Percentiles rank a stretch among this genome's conserved stretches.
Evolutionary conservation across 176 grass and related monocot genomes (phyloP).

Genomic region (Chrysopogon serrulatus): DNA sequence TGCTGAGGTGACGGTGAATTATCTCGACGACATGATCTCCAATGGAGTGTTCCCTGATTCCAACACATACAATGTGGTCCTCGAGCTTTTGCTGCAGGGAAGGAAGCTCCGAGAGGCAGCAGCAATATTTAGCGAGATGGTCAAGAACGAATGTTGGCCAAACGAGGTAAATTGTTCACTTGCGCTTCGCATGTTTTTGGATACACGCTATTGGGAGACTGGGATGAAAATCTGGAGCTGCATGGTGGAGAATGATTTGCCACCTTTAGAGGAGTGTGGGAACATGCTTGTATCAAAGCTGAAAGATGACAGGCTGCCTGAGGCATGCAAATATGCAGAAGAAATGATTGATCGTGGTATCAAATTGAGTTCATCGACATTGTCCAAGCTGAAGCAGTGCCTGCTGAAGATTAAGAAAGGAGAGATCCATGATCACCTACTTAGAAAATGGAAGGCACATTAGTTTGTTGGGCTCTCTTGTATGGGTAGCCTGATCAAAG

Average conservation of each 20-base stretch:
- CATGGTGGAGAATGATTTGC: conserved; percentile 62
- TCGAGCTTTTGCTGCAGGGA: conserved; percentile 53
- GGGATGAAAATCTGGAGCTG: conserved; percentile 67
- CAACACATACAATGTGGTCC: conserved; percentile 49
- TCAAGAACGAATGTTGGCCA: conserved; percentile 68
- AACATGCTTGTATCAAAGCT: conserved; percentile 69
- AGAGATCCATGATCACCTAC: conserved; percentile 55
- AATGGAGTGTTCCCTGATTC: conserved; percentile 65
- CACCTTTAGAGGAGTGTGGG: conserved; percentile 60
- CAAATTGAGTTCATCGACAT: conserved; percentile 60
- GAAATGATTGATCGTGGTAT: conserved; percentile 83
- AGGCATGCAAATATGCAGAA: conserved; percentile 94
- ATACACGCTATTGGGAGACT: conserved; percentile 49
- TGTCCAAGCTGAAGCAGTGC: conserved; percentile 69
- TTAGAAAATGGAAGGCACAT: conserved; percentile 73
- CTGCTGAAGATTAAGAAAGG: conserved; percentile 55
- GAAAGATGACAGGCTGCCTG: conserved; percentile 55
- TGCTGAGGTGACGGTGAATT: conserved; percentile 22
- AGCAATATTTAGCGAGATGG: conserved; percentile 77
- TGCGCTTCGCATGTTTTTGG: conserved; percentile 42
- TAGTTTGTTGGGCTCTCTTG: conserved; percentile 18
- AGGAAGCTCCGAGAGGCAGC: conserved; percentile 51
- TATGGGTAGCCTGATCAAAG: background rate
- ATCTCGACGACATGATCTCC: conserved; percentile 69
- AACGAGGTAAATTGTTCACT: conserved; percentile 39